Conservation (phyloP, 768 basidiomycete genomes). For the Lactarius sanguifluus region DNA sequence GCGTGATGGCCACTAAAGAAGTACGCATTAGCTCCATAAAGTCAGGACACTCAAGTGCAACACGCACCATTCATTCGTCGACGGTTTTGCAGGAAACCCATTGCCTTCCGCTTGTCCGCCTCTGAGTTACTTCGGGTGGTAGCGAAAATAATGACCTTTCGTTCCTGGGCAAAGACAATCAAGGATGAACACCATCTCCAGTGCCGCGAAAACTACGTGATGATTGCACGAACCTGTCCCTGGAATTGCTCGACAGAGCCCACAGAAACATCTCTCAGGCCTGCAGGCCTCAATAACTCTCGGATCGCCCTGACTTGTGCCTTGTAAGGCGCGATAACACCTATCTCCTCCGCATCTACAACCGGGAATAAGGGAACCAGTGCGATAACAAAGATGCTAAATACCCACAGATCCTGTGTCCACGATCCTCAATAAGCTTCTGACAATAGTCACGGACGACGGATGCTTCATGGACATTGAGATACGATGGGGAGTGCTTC, state of each 20-base stretch:
- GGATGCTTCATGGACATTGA: slow-evolving; percentile 42
- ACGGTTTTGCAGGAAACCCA: slow-evolving; percentile 40
- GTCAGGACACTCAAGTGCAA: not conserved
- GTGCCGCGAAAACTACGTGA: no score
- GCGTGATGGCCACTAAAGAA: slow-evolving; percentile 58
- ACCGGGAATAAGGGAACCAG: not conserved
- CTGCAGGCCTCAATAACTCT: slow-evolving; percentile 27
- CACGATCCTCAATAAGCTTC: slow-evolving; percentile 32
- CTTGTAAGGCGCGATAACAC: slow-evolving; percentile 43
- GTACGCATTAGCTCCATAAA: not conserved
- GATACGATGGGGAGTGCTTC: slow-evolving; percentile 41
- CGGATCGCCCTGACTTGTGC: slow-evolving; percentile 41
- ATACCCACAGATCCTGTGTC: slow-evolving; percentile 37
- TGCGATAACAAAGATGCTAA: not conserved
- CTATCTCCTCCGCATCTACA: slow-evolving; percentile 37
- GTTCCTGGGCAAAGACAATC: slow-evolving; percentile 34
- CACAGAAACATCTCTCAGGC: slow-evolving; percentile 34
- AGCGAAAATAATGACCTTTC: slow-evolving; percentile 40
- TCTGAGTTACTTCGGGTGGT: slow-evolving; percentile 39
- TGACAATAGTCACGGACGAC: slow-evolving; percentile 39
- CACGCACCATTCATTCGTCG: slow-evolving; percentile 43
- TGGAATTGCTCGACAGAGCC: slow-evolving; percentile 46
- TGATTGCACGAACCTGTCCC: slow-evolving; percentile 38
- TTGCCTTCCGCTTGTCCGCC: slow-evolving; percentile 31
- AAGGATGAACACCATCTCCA: not conserved